Base-by-base conservation (phyloP, 1,139 yeast genomes). In the Saccharomyces pastorianus region DNA sequence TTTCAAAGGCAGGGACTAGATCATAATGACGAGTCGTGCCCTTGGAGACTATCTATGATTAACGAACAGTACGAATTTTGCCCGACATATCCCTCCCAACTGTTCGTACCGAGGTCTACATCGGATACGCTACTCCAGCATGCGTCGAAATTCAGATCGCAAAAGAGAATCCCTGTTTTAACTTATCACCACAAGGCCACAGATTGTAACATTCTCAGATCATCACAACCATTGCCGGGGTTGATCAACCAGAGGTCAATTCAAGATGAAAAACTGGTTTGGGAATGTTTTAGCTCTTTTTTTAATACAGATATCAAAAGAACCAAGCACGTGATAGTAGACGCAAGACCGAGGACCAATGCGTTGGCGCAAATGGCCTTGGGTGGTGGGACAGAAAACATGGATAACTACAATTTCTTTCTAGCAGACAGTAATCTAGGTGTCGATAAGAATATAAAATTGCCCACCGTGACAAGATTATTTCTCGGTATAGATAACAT, bases 341-440 rank as follows among this genome's bases (percentile, higher is more conserved):
- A 93, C 71, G 86, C 96, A 27, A 75, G 99, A 55, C 99, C 99
- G 0, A 71, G 90, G 11, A 86, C 97, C 0, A 93, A 93, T 70
- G 98, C 99, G 9, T 82, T 90, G 82, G 99, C 97, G 0, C 99
- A 93, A 65, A 89, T 90, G 55, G 98, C 98, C 0, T 72, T 93
- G 28, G 99, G 99, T 5, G 99, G 98, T 4, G 99, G 99, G 0
- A 86, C 97, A 0, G 99, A 93, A 66, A 85, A 81, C 61, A 88
- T 90, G 77, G 98, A 91, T 58, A 82, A 88, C 65, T 91, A 93
- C 71, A 78, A 83, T 55, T 67, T 65, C 46, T 38, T 17, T 2
- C 2, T 38, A 17, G 44, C 44, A 6, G n/a, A 38, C 11, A 20
- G 1, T 9, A 38, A 38, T 3, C n/a, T 38, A 8, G 44, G 44